A percentile compares a stretch with the other conserved stretches of the same genome.
Conservation (phyloP, 257 asterid species). For the Ocimum tenuiflorum region DNA sequence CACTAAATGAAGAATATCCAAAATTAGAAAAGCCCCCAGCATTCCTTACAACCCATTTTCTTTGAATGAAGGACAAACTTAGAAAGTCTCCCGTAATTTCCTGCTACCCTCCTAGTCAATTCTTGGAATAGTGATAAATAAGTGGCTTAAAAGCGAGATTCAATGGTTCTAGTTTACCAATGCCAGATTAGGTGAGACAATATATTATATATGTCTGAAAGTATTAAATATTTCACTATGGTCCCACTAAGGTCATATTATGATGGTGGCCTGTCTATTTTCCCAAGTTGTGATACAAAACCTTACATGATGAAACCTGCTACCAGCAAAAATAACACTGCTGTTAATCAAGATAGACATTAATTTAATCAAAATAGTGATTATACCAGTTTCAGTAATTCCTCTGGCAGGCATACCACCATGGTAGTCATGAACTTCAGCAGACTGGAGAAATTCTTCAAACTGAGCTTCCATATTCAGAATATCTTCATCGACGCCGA, state of each 20-base stretch:
- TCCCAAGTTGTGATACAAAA: background rate
- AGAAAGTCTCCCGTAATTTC: no score
- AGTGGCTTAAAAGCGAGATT: no score
- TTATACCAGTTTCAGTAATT: constrained; percentile 40
- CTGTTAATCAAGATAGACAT: background rate
- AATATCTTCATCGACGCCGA: constrained; percentile 72
- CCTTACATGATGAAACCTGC: constrained; percentile 12
- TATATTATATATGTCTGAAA: background rate
- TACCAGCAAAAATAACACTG: background rate
- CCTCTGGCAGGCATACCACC: constrained; percentile 24
- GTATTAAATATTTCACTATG: background rate
- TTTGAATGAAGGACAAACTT: no score
- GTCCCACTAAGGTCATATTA: background rate
- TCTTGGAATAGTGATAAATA: background rate
- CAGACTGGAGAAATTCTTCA: constrained; percentile 71
- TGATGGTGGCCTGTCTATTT: background rate
- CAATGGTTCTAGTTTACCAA: background rate
- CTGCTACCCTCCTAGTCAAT: background rate
- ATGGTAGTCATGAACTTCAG: constrained; percentile 30
- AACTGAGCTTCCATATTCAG: constrained; percentile 81
- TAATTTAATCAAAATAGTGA: no score
- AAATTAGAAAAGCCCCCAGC: no score
- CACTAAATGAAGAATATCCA: background rate
- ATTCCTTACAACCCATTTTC: no score
- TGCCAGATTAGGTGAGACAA: background rate